A percentile compares a stretch with the other conserved stretches of the same genome.
These are phyloP conservation scores for Aspergillus texensis DNA, from an alignment of 2,329 filamentous ascomycete genomes.

Conservation along the genomic window DNA sequence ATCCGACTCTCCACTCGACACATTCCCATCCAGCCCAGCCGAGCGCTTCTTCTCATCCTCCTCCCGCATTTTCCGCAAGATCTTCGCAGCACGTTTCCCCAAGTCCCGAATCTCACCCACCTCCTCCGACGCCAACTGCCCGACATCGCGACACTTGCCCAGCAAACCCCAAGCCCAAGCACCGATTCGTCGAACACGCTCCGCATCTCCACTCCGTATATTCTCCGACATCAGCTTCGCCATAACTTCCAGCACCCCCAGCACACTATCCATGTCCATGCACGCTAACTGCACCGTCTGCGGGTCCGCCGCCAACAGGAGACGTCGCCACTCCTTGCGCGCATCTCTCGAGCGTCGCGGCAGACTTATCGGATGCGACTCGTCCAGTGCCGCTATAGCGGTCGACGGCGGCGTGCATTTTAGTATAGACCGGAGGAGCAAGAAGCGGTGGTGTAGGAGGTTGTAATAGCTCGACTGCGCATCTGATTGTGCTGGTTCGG, in stretches of 20 bases:
- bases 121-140: slow-evolving; percentile 74
- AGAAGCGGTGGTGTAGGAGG: slow-evolving; percentile 67
- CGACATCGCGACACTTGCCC: slow-evolving; percentile 71
- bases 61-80: slow-evolving; percentile 48
- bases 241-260: slow-evolving; percentile 67
- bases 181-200: slow-evolving; percentile 68
- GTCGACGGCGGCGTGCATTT: slow-evolving; percentile 57
- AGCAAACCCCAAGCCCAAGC: slow-evolving; percentile 86
- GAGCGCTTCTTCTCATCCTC: slow-evolving; percentile 39
- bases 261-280: slow-evolving; percentile 63
- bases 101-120: slow-evolving; percentile 77
- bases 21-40: slow-evolving; percentile 29
- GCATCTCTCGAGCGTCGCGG: slow-evolving; percentile 57
- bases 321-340: slow-evolving; percentile 58
- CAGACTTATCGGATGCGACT: slow-evolving; percentile 56
- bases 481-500: slow-evolving; percentile 38
- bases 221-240: slow-evolving; percentile 61
- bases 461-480: slow-evolving; percentile 69
- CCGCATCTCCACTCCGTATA: slow-evolving; percentile 62
- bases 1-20: slow-evolving; percentile 26
- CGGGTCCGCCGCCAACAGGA: slow-evolving; percentile 47
- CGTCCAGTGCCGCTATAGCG: slow-evolving; percentile 57
- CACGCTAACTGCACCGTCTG: slow-evolving; percentile 53
- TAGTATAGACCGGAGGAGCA: slow-evolving; percentile 64
- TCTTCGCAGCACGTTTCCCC: slow-evolving; percentile 71